Base-by-base conservation (phyloP, 345 rosid genomes). In the Combretum micranthum region DNA sequence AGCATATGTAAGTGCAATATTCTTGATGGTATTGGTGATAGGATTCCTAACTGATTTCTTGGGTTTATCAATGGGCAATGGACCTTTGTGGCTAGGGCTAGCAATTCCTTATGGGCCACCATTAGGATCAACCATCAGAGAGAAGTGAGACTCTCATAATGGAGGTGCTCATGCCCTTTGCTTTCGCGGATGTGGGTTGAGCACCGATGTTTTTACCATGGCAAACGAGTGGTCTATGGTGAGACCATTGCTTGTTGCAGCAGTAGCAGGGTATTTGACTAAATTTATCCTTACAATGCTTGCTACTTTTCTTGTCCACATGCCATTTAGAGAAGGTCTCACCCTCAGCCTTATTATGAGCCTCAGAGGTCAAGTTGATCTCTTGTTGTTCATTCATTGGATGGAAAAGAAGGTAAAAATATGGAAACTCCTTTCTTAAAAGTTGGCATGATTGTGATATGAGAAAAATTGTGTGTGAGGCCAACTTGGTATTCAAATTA, bases 41-140 rank as follows among this genome's bases (percentile, higher is more conserved):
- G 78, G 78, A 7, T 89, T 89, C 55, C 15, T 86, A 1, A 75
- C 86, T 0, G 97, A 89, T 32, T 72, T 89, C 82, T 71, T 89
- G 3, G 97, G 95, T 20, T 17, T 86, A 14, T 72, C 83, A 11
- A 69, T 84, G 44, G 88, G 69, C 0, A 77, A 66, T 8, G 95
- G 97, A 26, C 80, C 92, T 3, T 25, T 82, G n/a, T 84, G 78
- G 83, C 50, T 80, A 2, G 97, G 97, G 32, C 66, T 84, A 12
- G 47, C 76, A 11, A 78, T 77, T 0, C 97, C 92, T 3, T 86
- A 79, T 3, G 92, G 91, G 5, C 85, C 91, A 0, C 97, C 92
- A 0, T 50, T 89, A 17, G 80, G 92, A 12, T 65, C 84, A 0
- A 70, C 87, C 0, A 50, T 86, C 17, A 78, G 75, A 52, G 77